phyloP scores from a whole-genome alignment of 2,329 filamentous ascomycete species.

The Phoma herbarum region DNA sequence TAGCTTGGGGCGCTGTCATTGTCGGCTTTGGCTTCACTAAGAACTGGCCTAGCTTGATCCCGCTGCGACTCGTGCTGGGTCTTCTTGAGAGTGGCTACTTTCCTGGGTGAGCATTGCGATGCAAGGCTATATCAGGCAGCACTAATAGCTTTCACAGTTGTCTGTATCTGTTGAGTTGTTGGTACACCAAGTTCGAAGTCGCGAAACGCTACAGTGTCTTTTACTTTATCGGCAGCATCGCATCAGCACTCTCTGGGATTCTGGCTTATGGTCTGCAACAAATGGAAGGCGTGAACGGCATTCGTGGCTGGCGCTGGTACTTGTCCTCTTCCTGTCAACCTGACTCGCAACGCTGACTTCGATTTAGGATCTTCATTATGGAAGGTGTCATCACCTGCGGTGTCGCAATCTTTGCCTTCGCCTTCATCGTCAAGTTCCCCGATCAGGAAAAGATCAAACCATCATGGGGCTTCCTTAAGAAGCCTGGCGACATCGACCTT shows the following conservation, averaged over 20 bases:
- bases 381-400: slow-evolving; percentile 34
- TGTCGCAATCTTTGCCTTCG: slow-evolving; percentile 31
- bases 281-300: slow-evolving; percentile 33
- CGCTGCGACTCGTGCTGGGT: slow-evolving; percentile 31
- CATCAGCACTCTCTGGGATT: slow-evolving; percentile 36
- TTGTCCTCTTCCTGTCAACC: neutral
- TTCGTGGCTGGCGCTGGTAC: slow-evolving; percentile 36
- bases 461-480: slow-evolving; percentile 33
- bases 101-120: slow-evolving; percentile 7
- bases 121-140: too few relatives aligned
- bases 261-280: slow-evolving; percentile 35
- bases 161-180: slow-evolving; percentile 32
- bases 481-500: slow-evolving; percentile 28
- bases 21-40: slow-evolving; percentile 38
- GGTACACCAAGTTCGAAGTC: slow-evolving; percentile 40
- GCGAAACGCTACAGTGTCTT: slow-evolving; percentile 37
- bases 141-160: slow-evolving; percentile 10
- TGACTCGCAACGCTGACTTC: slow-evolving; percentile 1
- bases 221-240: slow-evolving; percentile 37
- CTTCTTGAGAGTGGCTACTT: slow-evolving; percentile 36
- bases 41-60: slow-evolving; percentile 32
- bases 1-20: slow-evolving; percentile 35
- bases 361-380: slow-evolving; percentile 37
- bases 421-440: slow-evolving; percentile 38
- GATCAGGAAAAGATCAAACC: slow-evolving; percentile 33